Evolutionary conservation across 2,329 filamentous ascomycete genomes (phyloP).

Genomic region (Diplodia corticola): DNA sequence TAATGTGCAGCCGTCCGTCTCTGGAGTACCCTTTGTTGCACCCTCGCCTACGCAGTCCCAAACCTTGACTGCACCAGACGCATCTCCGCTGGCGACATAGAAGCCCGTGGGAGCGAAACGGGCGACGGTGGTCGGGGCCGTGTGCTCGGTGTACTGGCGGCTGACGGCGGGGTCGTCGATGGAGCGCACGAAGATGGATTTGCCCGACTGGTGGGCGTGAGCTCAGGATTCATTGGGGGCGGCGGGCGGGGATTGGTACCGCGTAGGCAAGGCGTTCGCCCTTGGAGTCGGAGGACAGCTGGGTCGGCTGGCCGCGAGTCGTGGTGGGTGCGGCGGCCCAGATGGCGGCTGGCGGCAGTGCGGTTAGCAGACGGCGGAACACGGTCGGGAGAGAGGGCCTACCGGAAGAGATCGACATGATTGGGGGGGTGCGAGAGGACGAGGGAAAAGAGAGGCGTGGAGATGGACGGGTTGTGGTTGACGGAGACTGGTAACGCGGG

Average conservation of each 20-base stretch:
- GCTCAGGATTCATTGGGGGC: background rate
- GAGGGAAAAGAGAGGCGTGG: background rate
- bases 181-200: constrained; percentile 92
- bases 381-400: background rate
- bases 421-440: background rate
- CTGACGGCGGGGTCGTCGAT: constrained; percentile 85
- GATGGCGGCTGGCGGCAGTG: constrained; percentile 60
- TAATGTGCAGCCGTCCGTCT: background rate
- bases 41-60: constrained; percentile 89
- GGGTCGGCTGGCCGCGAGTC: constrained; percentile 81
- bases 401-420: constrained; percentile 22
- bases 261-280: constrained; percentile 92
- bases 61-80: constrained; percentile 78
- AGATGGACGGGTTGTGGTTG: constrained; percentile 3
- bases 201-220: constrained; percentile 68
- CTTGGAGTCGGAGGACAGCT: constrained; percentile 83
- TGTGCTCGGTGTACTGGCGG: constrained; percentile 92
- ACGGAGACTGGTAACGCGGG: background rate
- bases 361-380: background rate
- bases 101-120: constrained; percentile 93
- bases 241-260: constrained; percentile 53
- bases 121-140: constrained; percentile 83
- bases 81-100: constrained; percentile 91
- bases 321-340: constrained; percentile 85
- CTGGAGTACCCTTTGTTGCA: constrained; percentile 69